Conservation (phyloP, 805 yeast species). For the Wickerhamiella qilinensis region DNA sequence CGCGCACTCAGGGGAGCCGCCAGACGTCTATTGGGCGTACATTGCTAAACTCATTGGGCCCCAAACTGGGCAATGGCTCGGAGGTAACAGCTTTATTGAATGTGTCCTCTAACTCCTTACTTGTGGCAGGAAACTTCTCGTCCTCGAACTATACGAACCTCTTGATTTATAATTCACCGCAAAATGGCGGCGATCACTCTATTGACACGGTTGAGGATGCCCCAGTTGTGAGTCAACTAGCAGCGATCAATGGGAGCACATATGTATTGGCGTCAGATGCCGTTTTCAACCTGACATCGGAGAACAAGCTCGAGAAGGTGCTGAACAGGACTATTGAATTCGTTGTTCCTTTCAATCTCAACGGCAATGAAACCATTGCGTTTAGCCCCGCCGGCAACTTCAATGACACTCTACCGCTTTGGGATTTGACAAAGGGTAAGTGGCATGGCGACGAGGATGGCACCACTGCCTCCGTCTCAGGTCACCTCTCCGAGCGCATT, state of each 20-base stretch:
- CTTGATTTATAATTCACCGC: neutral
- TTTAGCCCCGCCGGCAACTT: slow-evolving; percentile 8
- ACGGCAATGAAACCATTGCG: slow-evolving; percentile 16
- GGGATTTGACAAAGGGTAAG: slow-evolving; percentile 13
- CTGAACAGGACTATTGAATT: slow-evolving; percentile 10
- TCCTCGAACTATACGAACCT: neutral
- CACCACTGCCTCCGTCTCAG: slow-evolving; percentile 1
- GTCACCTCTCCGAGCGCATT: slow-evolving; percentile 6
- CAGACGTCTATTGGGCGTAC: slow-evolving; percentile 31
- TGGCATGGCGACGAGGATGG: slow-evolving; percentile 4
- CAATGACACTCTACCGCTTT: slow-evolving; percentile 3
- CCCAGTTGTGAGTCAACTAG: neutral
- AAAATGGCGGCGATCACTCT: neutral
- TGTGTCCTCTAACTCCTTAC: neutral
- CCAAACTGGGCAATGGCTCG: slow-evolving; percentile 25
- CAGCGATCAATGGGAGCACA: neutral
- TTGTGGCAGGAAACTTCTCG: neutral
- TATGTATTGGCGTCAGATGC: neutral
- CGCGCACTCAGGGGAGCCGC: slow-evolving; percentile 18
- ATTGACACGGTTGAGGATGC: neutral
- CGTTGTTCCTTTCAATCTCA: slow-evolving; percentile 11
- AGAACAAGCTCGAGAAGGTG: slow-evolving; percentile 1
- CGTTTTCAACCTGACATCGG: slow-evolving; percentile 1
- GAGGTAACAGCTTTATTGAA: slow-evolving; percentile 22
- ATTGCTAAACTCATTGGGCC: slow-evolving; percentile 25